Conservation (phyloP, 2,329 filamentous ascomycete species). For the Exophiala alcalophila region DNA sequence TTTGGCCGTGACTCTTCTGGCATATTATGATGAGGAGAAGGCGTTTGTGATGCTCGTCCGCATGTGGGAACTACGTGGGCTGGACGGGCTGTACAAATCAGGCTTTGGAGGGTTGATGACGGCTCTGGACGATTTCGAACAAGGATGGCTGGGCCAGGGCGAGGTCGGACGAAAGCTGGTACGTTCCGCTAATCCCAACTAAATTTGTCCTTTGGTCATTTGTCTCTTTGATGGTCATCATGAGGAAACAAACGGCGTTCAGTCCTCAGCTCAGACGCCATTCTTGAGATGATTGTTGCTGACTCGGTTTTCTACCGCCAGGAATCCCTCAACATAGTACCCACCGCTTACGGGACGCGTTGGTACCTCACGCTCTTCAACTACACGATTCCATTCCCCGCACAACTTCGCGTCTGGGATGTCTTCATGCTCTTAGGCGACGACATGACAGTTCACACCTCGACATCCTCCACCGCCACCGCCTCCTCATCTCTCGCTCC, state of each 20-base stretch:
- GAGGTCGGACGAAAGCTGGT: conserved; percentile 79
- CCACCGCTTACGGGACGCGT: conserved; percentile 89
- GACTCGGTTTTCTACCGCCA: too few relatives aligned
- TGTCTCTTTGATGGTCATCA: too few relatives aligned
- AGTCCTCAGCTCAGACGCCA: too few relatives aligned
- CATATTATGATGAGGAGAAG: conserved; percentile 94
- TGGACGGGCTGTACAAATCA: conserved; percentile 77
- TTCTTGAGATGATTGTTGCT: too few relatives aligned
- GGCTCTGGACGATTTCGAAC: conserved; percentile 80
- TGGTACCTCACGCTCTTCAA: conserved; percentile 99
- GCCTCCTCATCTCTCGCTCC: background rate
- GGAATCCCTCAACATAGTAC: conserved; percentile 74
- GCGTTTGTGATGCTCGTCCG: conserved; percentile 96
- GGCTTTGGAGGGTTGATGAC: conserved; percentile 86
- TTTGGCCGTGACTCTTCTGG: conserved; percentile 84
- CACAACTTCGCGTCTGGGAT: conserved; percentile 95
- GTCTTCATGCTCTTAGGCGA: conserved; percentile 94
- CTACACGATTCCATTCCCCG: conserved; percentile 88
- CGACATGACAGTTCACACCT: conserved; percentile 34
- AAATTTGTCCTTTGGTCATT: too few relatives aligned
- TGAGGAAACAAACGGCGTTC: too few relatives aligned
- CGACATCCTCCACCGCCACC: background rate
- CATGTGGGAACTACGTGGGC: conserved; percentile 82
- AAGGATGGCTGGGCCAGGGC: conserved; percentile 72
- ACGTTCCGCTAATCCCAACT: too few relatives aligned